Base-by-base conservation (phyloP, 2,329 filamentous ascomycete genomes). In the Sclerotiophoma versabilis region DNA sequence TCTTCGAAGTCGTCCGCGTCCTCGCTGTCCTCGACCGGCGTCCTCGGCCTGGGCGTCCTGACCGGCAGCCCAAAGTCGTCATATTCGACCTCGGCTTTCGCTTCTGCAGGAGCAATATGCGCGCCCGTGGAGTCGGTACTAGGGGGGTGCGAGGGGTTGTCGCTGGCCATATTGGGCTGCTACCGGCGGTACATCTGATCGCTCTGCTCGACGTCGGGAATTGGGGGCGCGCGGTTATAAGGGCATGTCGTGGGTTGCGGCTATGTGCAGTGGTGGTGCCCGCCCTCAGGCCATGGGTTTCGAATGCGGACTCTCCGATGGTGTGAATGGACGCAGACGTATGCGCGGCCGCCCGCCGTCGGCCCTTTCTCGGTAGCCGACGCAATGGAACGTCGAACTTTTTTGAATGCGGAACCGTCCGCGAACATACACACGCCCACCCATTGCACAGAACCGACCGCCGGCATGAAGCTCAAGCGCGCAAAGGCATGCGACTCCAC, bases 11-110 rank as follows among this genome's bases (percentile, higher is more conserved):
- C 61, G 26, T 68, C 70, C 15, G 64, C 63, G 4, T 66, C 62
- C 17, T 70, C 67, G 33, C 57, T 64, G 23, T 70, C 71, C 51
- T 49, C 66, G 41, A 68, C 58, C 15, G 66, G 66, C 26, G 63
- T 66, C 43, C 65, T 65, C 22, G 64, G 64, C 30, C 71, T 57
- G 42, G 63, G 81, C 64, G 80, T 83, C 70, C 79, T 81, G 58
- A 88, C 82, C 15, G 87, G 87, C 59, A 91, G 76, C 44, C 88
- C 88, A 71, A 91, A 91, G 62, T 91, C 88, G 72, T 91, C 88
- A 54, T 86, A 76, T 66, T 88, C 84, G 43, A 72, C 63, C 14
- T 62, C 66, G 10, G 57, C 26, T 37, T 57, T 57, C 12, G 49
- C 30, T 15, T 54, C 49, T 20, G 39, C 57, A 47, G 58, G 57